These are phyloP conservation scores for Pisolithus microcarpus DNA, from an alignment of 768 basidiomycete genomes.

Conservation along the genomic window DNA sequence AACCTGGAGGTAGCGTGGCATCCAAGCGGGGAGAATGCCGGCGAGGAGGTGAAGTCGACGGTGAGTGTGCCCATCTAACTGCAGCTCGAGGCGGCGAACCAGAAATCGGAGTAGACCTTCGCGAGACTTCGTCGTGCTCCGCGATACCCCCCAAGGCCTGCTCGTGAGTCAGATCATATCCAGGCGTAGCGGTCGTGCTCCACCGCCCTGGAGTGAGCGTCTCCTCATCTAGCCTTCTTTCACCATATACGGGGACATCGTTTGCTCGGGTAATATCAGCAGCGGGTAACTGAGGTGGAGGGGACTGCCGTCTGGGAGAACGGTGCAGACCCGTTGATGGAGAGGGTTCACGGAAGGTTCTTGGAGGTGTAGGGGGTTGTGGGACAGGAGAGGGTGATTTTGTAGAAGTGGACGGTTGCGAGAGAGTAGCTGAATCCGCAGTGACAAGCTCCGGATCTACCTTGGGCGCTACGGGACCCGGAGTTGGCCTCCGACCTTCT, in stretches of 20 bases:
- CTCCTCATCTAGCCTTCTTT: constrained; percentile 26
- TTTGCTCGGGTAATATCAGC: constrained; percentile 25
- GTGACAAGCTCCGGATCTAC: constrained; percentile 16
- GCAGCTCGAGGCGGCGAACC: constrained; percentile 10
- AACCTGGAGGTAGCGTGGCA: constrained; percentile 19
- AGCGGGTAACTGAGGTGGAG: constrained; percentile 25
- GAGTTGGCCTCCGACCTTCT: constrained; percentile 79
- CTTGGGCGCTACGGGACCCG: constrained; percentile 62
- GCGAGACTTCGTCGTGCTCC: too few species aligned
- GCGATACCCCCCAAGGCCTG: constrained; percentile 8
- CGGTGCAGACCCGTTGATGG: constrained; percentile 15
- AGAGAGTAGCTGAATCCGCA: neutral
- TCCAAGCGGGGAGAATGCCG: constrained; percentile 1
- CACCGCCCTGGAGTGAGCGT: constrained; percentile 50
- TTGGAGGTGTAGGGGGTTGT: constrained; percentile 13
- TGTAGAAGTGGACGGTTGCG: constrained; percentile 11
- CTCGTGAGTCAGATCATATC: constrained; percentile 32
- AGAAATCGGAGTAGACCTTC: constrained; percentile 6
- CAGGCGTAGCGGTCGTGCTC: constrained; percentile 76
- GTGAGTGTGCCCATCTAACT: neutral
- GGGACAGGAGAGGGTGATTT: constrained; percentile 11
- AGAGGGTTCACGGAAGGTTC: constrained; percentile 22
- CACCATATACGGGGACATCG: constrained; percentile 15
- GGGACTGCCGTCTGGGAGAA: constrained; percentile 27
- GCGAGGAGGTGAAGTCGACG: constrained; percentile 6